Base-by-base conservation (phyloP, 345 rosid genomes). In the Trapa incisa region DNA sequence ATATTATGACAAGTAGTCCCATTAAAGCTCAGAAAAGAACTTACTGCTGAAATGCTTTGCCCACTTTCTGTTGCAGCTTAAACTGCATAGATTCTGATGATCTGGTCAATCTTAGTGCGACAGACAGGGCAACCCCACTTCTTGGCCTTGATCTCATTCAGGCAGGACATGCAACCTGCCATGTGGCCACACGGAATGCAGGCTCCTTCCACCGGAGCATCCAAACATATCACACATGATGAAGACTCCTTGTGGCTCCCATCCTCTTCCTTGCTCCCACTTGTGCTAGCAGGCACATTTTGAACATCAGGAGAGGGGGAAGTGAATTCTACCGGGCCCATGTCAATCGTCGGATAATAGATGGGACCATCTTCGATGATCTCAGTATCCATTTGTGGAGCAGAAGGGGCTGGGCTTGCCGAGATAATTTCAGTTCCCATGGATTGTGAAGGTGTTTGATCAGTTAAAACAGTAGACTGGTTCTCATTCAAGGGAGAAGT, bases 161-260 rank as follows among this genome's bases (percentile, higher is more conserved):
- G 72, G 78, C 97, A 95, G 66, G 97, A 79, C 89, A 95, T 86
- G 65, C 99, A 95, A 37, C 99, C 99, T 0, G 89, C 96, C 73
- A 91, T 92, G 76, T 95, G 99, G 54, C 99, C 99, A 67, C 99
- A 95, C 5, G 99, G 99, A n/a, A 91, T 83, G 60, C 97, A 95
- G 16, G 87, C 99, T 3, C 92, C 99, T 74, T 95, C 92, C 7
- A 87, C 82, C 4, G 92, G 96, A 68, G 99, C 96, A 74, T 95
- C 99, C 72, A 91, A 78, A 80, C 99, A 91, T 71, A 91, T 84
- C 11, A 82, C 78, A 73, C 97, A 91, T 0, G 82, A 71, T 39
- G 91, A 79, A 41, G 71, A 62, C 69, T 79, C 69, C 57, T 62
- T 63, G 35, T 50, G 16, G 12, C 63, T 58, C 13, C 37, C 75